Evolutionary conservation across 805 yeast species (phyloP).

Genomic region (Candida railenensis): DNA sequence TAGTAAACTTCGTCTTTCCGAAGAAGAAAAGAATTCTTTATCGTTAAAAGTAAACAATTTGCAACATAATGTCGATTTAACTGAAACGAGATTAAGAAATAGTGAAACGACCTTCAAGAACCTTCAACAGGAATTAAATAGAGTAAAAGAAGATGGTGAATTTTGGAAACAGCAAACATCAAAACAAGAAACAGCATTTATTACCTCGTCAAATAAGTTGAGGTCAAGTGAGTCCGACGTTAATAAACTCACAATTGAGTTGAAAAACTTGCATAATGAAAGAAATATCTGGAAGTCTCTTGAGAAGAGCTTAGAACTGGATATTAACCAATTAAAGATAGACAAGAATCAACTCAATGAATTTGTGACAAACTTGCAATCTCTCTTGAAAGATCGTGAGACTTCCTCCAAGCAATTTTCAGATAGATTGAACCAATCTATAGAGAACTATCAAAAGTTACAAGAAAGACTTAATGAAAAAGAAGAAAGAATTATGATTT

Average conservation of each 20-base stretch:
- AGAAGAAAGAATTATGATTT: slow-evolving; percentile 52
- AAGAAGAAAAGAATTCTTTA: slow-evolving; percentile 37
- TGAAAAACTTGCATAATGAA: slow-evolving; percentile 54
- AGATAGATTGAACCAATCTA: slow-evolving; percentile 46
- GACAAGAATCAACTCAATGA: slow-evolving; percentile 62
- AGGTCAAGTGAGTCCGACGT: slow-evolving; percentile 48
- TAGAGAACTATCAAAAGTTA: slow-evolving; percentile 44
- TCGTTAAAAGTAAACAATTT: slow-evolving; percentile 52
- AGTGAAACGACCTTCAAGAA: slow-evolving; percentile 31
- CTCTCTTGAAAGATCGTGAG: slow-evolving; percentile 62
- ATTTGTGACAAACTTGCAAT: slow-evolving; percentile 58
- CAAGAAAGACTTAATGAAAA: slow-evolving; percentile 49
- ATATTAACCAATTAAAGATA: slow-evolving; percentile 49
- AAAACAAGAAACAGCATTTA: slow-evolving; percentile 35
- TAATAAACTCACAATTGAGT: slow-evolving; percentile 43
- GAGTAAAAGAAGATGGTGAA: slow-evolving; percentile 24
- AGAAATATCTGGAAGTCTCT: slow-evolving; percentile 47
- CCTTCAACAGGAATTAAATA: slow-evolving; percentile 25
- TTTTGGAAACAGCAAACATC: slow-evolving; percentile 44
- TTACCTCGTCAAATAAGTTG: slow-evolving; percentile 47
- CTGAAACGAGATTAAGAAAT: slow-evolving; percentile 52
- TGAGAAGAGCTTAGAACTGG: slow-evolving; percentile 51
- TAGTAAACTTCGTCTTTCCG: slow-evolving; percentile 26
- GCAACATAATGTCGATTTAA: slow-evolving; percentile 51
- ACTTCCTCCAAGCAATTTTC: slow-evolving; percentile 48